These are phyloP conservation scores for Euptelea pleiosperma DNA, from an alignment of 164 flowering plant genomes.

Conservation along the genomic window DNA sequence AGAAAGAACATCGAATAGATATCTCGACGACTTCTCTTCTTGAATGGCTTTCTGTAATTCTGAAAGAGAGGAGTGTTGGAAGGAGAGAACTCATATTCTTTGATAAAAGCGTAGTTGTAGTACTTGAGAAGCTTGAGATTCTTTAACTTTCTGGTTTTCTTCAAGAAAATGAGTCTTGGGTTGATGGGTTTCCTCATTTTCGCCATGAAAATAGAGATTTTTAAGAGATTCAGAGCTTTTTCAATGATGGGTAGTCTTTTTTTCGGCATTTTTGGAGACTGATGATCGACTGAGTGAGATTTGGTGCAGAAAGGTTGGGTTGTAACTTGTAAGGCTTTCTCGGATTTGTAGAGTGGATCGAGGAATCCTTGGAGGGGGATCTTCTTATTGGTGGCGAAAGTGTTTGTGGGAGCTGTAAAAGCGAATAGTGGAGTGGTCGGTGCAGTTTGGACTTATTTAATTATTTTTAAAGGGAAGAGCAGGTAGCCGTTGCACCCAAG, in stretches of 20 bases:
- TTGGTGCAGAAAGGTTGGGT: slow-evolving; percentile 7
- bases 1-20: slow-evolving; percentile 26
- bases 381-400: neutral
- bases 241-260: slow-evolving; percentile 33
- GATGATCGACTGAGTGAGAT: no score
- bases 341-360: neutral
- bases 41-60: slow-evolving; percentile 11
- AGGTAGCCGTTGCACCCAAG: slow-evolving; percentile 16
- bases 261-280: slow-evolving; percentile 29
- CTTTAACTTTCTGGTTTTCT: slow-evolving; percentile 32
- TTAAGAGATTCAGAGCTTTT: slow-evolving; percentile 37
- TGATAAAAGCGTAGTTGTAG: slow-evolving; percentile 32
- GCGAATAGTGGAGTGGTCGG: neutral
- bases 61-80: slow-evolving; percentile 53
- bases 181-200: slow-evolving; percentile 36
- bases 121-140: slow-evolving; percentile 36
- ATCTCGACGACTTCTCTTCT: slow-evolving; percentile 18
- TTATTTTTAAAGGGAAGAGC: no score
- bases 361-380: neutral
- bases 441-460: slow-evolving; percentile 6
- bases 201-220: slow-evolving; percentile 31
- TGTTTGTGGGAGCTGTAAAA: slow-evolving; percentile 4
- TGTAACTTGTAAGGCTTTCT: neutral
- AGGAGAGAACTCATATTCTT: slow-evolving; percentile 56
- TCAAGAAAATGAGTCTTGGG: slow-evolving; percentile 34